Percentiles rank a stretch among this genome's conserved stretches.
These are phyloP conservation scores for Ascosphaera aggregata DNA, from an alignment of 2,329 filamentous ascomycete genomes.

Conservation along the genomic window DNA sequence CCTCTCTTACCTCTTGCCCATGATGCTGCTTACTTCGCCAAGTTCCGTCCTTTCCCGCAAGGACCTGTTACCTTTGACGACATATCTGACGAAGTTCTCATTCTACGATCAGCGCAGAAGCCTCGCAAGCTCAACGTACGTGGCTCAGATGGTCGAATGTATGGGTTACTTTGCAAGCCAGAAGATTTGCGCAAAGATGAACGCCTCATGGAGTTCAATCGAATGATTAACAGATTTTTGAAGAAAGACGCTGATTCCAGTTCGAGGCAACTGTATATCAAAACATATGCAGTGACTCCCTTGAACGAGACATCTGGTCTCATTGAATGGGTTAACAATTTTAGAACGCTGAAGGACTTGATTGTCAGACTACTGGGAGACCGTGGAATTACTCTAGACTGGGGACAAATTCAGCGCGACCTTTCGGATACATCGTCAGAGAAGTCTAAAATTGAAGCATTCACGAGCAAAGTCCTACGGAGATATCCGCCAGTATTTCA, in stretches of 20 bases:
- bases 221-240: constrained; percentile 86
- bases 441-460: constrained; percentile 22
- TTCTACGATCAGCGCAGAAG: constrained; percentile 77
- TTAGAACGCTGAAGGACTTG: constrained; percentile 85
- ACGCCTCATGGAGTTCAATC: constrained; percentile 97
- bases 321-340: constrained; percentile 95
- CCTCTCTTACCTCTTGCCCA: constrained; percentile 52
- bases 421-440: not conserved
- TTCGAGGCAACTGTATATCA: constrained; percentile 77
- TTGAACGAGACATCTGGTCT: constrained; percentile 94
- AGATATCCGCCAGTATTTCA: constrained; percentile 68
- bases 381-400: constrained; percentile 33
- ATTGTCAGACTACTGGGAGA: constrained; percentile 56
- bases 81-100: constrained; percentile 51
- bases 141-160: constrained; percentile 70
- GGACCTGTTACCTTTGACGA: constrained; percentile 58
- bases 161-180: constrained; percentile 86
- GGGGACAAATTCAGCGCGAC: constrained; percentile 1
- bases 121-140: constrained; percentile 73
- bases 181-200: constrained; percentile 95
- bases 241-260: constrained; percentile 82
- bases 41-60: constrained; percentile 67
- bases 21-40: constrained; percentile 39
- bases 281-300: constrained; percentile 90
- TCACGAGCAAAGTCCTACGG: constrained; percentile 38